Conservation (phyloP, 139 green algal genomes). For the Chlorella sorokiniana region DNA sequence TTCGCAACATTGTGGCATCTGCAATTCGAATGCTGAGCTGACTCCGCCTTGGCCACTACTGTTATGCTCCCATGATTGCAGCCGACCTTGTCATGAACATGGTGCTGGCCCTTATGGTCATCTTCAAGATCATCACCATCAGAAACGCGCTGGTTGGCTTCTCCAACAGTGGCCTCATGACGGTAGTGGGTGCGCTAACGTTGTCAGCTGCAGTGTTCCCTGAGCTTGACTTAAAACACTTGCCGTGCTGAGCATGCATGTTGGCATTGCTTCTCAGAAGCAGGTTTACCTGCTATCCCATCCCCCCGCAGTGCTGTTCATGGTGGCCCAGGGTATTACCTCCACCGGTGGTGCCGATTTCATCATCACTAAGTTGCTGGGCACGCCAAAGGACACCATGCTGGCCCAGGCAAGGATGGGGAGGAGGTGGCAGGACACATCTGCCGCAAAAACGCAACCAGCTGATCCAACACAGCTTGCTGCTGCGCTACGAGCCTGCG, state of each 20-base stretch:
- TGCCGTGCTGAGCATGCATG: not conserved
- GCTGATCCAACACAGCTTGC: too few relatives aligned
- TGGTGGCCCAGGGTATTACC: conserved; percentile 56
- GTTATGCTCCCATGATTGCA: not conserved
- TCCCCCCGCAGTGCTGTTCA: conserved; percentile 48
- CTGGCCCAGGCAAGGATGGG: conserved; percentile 39
- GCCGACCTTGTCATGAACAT: conserved; percentile 52
- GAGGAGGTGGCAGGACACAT: too few relatives aligned
- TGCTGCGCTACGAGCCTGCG: not conserved
- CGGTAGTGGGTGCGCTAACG: conserved; percentile 49
- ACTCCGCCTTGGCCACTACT: not conserved
- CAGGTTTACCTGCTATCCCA: not conserved
- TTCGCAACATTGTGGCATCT: too few relatives aligned
- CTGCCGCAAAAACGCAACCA: too few relatives aligned
- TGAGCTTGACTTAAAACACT: not conserved
- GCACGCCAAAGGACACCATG: conserved; percentile 33
- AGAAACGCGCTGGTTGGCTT: conserved; percentile 44
- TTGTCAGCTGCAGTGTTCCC: not conserved
- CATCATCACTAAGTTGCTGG: conserved; percentile 45
- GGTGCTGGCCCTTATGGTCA: conserved; percentile 23
- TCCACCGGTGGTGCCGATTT: conserved; percentile 48
- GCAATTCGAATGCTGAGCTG: too few relatives aligned
- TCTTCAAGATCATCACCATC: conserved; percentile 43
- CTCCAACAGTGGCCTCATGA: conserved; percentile 54
- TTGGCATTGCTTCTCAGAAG: not conserved